These are phyloP conservation scores for Climacium dendroides DNA, from an alignment of 225 moss, liverwort and hornwort species.

Conservation along the genomic window DNA sequence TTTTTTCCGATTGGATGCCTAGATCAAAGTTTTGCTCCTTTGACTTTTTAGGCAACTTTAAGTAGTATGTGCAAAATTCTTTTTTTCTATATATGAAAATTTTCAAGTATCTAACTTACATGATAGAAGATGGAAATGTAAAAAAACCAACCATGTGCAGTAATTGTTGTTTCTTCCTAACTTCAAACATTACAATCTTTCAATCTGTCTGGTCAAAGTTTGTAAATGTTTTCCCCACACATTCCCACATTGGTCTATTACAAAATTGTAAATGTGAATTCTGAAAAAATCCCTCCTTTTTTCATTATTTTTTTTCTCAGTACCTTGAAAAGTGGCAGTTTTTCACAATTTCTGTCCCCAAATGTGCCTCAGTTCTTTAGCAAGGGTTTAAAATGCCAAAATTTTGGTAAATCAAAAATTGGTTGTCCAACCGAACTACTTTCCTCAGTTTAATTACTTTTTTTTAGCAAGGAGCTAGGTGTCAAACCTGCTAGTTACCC, in stretches of 20 bases:
- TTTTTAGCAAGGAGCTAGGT: neutral
- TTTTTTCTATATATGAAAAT: neutral
- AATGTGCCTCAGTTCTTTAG: fast-evolving
- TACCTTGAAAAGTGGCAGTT: neutral
- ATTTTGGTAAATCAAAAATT: neutral
- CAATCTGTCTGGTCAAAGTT: neutral
- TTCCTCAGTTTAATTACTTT: neutral
- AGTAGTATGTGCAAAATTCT: neutral
- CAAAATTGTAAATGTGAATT: neutral
- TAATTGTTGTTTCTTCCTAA: no score
- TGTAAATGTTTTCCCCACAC: neutral
- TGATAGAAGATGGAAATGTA: neutral
- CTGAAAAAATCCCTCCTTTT: no score
- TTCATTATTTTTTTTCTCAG: neutral
- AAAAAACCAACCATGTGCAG: no score
- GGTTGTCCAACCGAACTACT: neutral
- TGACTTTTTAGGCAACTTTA: no score
- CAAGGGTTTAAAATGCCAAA: neutral
- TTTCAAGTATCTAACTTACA: neutral
- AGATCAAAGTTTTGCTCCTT: no score
- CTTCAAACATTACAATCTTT: neutral
- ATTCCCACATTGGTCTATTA: neutral
- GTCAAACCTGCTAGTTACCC: neutral
- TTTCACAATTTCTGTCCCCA: neutral
- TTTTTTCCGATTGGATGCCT: no score